These are phyloP conservation scores for Pleurotus eryngii DNA, from an alignment of 768 basidiomycete genomes.

Conservation along the genomic window DNA sequence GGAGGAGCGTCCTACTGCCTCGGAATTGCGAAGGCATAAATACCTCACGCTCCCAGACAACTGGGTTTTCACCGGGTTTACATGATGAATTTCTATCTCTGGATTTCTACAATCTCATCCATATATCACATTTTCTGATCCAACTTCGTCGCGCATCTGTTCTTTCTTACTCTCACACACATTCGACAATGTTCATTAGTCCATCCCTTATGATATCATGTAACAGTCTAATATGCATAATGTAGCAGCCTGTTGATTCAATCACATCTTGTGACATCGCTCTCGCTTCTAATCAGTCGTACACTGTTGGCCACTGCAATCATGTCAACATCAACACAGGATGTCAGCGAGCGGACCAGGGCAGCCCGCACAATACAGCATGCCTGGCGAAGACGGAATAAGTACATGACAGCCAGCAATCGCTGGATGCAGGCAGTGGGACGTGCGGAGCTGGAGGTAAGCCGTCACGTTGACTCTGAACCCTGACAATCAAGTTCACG, in stretches of 20 bases:
- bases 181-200: constrained; percentile 1
- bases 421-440: constrained; percentile 38
- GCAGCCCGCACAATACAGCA: constrained; percentile 38
- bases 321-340: background rate
- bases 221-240: constrained; percentile 6
- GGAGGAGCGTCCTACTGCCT: constrained; percentile 74
- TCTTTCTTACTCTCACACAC: constrained; percentile 8
- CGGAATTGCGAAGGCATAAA: constrained; percentile 74
- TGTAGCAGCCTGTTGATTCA: constrained; percentile 4
- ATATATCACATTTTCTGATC: constrained; percentile 1
- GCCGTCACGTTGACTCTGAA: background rate
- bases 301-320: background rate
- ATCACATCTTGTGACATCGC: constrained; percentile 23
- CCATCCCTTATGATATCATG: constrained; percentile 4
- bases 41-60: constrained; percentile 71
- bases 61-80: constrained; percentile 74
- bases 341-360: constrained; percentile 8
- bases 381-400: constrained; percentile 31
- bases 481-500: constrained; percentile 10
- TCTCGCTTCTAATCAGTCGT: background rate
- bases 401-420: constrained; percentile 25
- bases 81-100: constrained; percentile 24
- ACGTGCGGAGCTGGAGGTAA: constrained; percentile 35
- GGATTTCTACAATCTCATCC: background rate
- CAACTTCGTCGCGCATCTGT: constrained; percentile 5